Base-by-base conservation (phyloP, 2,329 filamentous ascomycete genomes). In the Neofusicoccum cordaticola region DNA sequence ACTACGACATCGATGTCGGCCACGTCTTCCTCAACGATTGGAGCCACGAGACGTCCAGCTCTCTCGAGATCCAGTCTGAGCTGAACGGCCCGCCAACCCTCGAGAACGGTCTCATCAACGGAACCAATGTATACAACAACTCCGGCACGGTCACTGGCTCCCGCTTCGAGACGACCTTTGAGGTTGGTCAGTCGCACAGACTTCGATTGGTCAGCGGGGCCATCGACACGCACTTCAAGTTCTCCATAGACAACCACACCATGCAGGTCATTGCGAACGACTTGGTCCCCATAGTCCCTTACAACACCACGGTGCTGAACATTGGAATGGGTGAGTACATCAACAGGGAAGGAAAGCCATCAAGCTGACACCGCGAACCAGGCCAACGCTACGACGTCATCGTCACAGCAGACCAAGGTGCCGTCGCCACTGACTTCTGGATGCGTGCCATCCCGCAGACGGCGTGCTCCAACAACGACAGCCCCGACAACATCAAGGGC, bases 141-240 rank as follows among this genome's bases (percentile, higher is more conserved):
- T 37, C 66, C 35, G 63, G 44, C 27, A 58, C 53, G 5, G 41
- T 62, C 35, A 65, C 63, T 2, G 66, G 63, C 45, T 64, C 58
- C 27, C 19, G 77, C 53, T 71, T 69, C 48, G 73, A 71, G 61
- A 75, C 76, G 64, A 74, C 65, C 2, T 72, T 77, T 6, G 70
- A 67, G 12, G 83, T 78, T 7, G 83, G 84, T 63, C 83, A 80
- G 73, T 82, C 77, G 11, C 84, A 89, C 71, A 83, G 85, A 12
- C 78, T 85, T n/a, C 82, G 87, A 1, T 77, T 89, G 62, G 81
- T 88, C 71, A 89, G 89, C 74, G 73, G 82, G 2, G 71, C 74
- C 6, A 73, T 75, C 13, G 73, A 77, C 63, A 71, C 63, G 8
- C 67, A 68, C 1, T 75, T 77, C 57, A 70, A 69, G 42, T 72